Percentiles rank a stretch among this genome's conserved stretches.
phyloP scores from a whole-genome alignment of 108 stramenopile genomes.

The Pseudonitzschia multiseries region DNA sequence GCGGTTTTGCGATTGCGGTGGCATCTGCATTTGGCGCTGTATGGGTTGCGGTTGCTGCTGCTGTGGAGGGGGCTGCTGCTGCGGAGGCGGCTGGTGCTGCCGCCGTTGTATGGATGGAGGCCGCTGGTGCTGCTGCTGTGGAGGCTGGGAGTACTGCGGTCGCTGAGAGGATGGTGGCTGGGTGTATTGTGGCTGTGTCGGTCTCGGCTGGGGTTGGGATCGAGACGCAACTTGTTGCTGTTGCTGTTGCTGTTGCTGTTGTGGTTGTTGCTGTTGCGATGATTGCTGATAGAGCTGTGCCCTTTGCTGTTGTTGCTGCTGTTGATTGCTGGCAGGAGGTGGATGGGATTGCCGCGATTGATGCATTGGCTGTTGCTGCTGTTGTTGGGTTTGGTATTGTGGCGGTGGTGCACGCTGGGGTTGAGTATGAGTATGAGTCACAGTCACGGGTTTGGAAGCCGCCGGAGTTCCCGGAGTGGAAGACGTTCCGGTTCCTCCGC shows the following conservation, averaged over 20 bases:
- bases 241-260: slow-evolving; percentile 22
- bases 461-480: slow-evolving; percentile 3
- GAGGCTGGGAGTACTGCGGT: slow-evolving; percentile 23
- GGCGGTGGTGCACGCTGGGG: slow-evolving; percentile 12
- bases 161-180: background rate
- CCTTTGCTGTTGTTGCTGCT: slow-evolving; percentile 6
- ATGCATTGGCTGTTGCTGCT: slow-evolving; percentile 16
- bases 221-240: slow-evolving; percentile 5
- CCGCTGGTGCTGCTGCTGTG: slow-evolving; percentile 11
- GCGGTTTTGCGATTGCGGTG: slow-evolving; percentile 10
- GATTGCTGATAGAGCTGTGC: background rate
- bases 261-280: slow-evolving; percentile 3
- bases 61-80: slow-evolving; percentile 14
- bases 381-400: slow-evolving; percentile 27
- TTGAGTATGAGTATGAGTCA: no score
- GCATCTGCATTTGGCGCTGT: slow-evolving; percentile 18
- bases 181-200: background rate
- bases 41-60: slow-evolving; percentile 18
- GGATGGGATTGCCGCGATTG: background rate
- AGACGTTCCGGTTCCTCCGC: background rate
- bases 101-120: slow-evolving; percentile 17
- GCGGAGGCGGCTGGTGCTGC: slow-evolving; percentile 4
- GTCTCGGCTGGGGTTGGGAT: slow-evolving; percentile 12
- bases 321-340: background rate
- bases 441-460: background rate